Conservation (phyloP, 1,139 yeast species). For the Arxiozyma slooffiae region DNA sequence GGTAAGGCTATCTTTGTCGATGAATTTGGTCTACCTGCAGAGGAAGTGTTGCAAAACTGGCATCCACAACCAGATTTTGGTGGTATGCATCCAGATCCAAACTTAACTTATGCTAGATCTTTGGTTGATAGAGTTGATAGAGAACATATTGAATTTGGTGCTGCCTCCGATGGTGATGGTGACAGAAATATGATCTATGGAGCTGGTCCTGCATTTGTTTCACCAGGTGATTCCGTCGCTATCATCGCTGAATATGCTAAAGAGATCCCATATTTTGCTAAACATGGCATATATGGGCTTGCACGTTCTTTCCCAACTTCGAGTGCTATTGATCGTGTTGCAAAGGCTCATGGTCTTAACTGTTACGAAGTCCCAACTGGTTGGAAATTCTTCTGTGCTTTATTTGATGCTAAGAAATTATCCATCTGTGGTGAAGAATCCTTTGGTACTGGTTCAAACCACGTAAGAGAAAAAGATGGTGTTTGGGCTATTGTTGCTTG, state of each 20-base stretch:
- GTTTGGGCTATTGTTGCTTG: conserved; percentile 96
- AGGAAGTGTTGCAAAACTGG: conserved; percentile 62
- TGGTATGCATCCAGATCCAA: conserved; percentile 97
- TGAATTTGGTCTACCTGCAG: conserved; percentile 66
- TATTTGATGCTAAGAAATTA: conserved; percentile 84
- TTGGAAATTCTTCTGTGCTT: conserved; percentile 95
- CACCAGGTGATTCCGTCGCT: conserved; percentile 98
- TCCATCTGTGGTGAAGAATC: conserved; percentile 98
- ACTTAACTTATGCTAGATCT: conserved; percentile 85
- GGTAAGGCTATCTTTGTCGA: conserved; percentile 76
- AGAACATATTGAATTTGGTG: conserved; percentile 82
- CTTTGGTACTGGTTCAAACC: conserved; percentile 96
- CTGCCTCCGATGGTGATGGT: conserved; percentile 98
- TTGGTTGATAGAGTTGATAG: conserved; percentile 77
- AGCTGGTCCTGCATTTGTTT: conserved; percentile 80
- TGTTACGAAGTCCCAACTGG: conserved; percentile 97
- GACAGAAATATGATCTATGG: conserved; percentile 99
- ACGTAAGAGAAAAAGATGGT: conserved; percentile 95
- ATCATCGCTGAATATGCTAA: conserved; percentile 88
- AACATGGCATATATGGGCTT: conserved; percentile 79
- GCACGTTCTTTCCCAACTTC: conserved; percentile 99
- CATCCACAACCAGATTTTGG: conserved; percentile 85
- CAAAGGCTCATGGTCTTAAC: conserved; percentile 61
- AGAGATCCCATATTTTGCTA: conserved; percentile 79
- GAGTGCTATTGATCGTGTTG: conserved; percentile 88